Evolutionary conservation across 1,139 yeast genomes (phyloP), one percentile per base, ranked within the genome.

Genomic region (Geotrichum histeridarum): DNA sequence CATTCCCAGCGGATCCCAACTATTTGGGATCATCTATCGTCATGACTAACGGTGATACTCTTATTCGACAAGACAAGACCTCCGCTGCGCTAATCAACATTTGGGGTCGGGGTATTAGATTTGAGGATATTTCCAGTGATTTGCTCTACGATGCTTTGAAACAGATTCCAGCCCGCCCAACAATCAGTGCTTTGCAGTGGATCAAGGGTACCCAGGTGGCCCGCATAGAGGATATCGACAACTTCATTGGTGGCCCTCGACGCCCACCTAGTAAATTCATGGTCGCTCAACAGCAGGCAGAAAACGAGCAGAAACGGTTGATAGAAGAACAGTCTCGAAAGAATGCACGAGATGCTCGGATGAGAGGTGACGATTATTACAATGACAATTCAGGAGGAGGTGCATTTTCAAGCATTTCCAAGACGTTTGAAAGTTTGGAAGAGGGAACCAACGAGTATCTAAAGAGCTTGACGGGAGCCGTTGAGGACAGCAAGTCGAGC

Each of bases 101-200:
- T 1, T 70, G 77, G 62, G 77, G 78, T 15, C 67, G 68, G 56
- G 70, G 74, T 45, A 59, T 66, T 44, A 51, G 56, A 36, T 62
- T 62, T 22, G 65, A 61, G 12, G 66, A 67, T 27, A 61, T 63
- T 15, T 60, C 62, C 2, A 55, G 59, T 2, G 73, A 75, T 46
- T 73, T 70, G 14, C 63, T 75, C 38, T 78, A 73, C 58, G 82
- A 78, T 53, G 69, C 72, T 11, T 69, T 72, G 62, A 72, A 72
- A 53, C 59, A 57, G 8, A 80, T 86, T 11, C 95, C 96, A 1
- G 81, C 82, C 27, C 77, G 98, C 48, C 99, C 99, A 0, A 77
- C 81, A 4, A 82, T 88, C 5, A 81, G 90, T 51, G 81, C 95
- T 0, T 74, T 88, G 53, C 94, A 85, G 70, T 87, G 97, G 95